Evolutionary conservation across 139 green algal species (phyloP), one percentile per base, ranked within the genome.

Genomic region (Chlamydomonas sp.): DNA sequence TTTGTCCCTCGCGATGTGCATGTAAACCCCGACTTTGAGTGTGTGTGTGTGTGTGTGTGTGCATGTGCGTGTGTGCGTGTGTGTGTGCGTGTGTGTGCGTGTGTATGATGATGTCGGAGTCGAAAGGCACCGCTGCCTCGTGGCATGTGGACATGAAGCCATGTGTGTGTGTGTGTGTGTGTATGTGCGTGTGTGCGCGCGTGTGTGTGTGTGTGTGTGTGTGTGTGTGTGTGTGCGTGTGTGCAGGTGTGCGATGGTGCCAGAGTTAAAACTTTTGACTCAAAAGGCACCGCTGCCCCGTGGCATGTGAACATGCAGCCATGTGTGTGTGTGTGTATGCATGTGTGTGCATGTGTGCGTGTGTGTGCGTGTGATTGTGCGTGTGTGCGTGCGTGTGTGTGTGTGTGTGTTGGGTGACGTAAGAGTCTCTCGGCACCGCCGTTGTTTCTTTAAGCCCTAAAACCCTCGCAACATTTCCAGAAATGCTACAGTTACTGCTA

Each of bases 141-240:
- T n/a, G 13, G 43, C 20, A 54, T 54, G 43, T 54, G 20, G 13
- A 20, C 20, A 54, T 54, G 43, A 26, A 54, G 13, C 16, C 20
- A 54, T 54, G 43, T 54, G 20, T 54, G 43, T 54, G 20, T 54
- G 43, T 54, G 20, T 54, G 43, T 54, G 20, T 54, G 43, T 54
- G 20, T 54, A 20, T 54, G 20, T 54, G 43, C 20, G 20, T 54
- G 43, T 54, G 20, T 54, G 43, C 20, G 20, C 20, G 43, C 20
- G 20, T 54, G 43, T 54, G 20, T 54, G 43, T 54, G 20, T 54
- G 43, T 54, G 20, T 54, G 43, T 54, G 20, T 54, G 43, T 54
- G 20, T 54, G 43, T 54, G 20, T 54, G 43, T 54, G 20, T 54
- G 43, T 54, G 20, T 54, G 43, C 20, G 20, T 54, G 43, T 54